Evolutionary conservation across 805 yeast species (phyloP).

Genomic region (Metschnikowia lochheadii): DNA sequence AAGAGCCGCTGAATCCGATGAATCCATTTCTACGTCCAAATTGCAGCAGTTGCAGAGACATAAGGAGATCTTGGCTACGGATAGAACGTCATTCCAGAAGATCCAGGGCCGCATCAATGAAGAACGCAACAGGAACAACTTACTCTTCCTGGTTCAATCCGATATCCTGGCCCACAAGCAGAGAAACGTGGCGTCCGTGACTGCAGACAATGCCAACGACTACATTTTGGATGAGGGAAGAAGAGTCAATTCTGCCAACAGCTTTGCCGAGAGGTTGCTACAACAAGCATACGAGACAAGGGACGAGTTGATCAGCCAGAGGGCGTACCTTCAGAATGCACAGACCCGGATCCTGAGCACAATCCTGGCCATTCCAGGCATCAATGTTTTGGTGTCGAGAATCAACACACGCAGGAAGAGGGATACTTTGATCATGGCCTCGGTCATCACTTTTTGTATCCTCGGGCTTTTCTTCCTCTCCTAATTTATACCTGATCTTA

Average conservation of each 20-base stretch:
- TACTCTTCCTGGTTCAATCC: constrained; percentile 69
- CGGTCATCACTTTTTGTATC: constrained; percentile 68
- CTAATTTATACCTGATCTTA: constrained; percentile 3
- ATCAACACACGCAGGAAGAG: constrained; percentile 87
- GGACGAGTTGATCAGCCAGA: constrained; percentile 75
- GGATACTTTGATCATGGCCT: constrained; percentile 79
- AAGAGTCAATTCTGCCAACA: constrained; percentile 68
- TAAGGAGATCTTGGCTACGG: constrained; percentile 69
- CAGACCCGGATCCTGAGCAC: constrained; percentile 59
- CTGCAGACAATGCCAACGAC: constrained; percentile 48
- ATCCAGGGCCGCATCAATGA: constrained; percentile 58
- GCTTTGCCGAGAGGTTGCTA: constrained; percentile 72
- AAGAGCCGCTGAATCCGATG: constrained; percentile 50
- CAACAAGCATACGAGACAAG: constrained; percentile 87
- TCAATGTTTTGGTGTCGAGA: constrained; percentile 67
- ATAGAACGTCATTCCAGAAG: constrained; percentile 57
- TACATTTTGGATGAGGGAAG: constrained; percentile 76
- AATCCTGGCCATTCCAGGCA: constrained; percentile 74
- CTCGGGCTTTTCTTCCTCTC: constrained; percentile 52
- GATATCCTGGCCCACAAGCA: constrained; percentile 72
- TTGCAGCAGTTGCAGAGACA: constrained; percentile 81
- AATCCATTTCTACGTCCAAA: constrained; percentile 61
- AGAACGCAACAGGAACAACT: constrained; percentile 71
- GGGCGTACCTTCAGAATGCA: constrained; percentile 58
- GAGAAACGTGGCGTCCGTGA: constrained; percentile 21